Base-by-base conservation (phyloP, 2,329 filamentous ascomycete species). In the Colletotrichum godetiae region DNA sequence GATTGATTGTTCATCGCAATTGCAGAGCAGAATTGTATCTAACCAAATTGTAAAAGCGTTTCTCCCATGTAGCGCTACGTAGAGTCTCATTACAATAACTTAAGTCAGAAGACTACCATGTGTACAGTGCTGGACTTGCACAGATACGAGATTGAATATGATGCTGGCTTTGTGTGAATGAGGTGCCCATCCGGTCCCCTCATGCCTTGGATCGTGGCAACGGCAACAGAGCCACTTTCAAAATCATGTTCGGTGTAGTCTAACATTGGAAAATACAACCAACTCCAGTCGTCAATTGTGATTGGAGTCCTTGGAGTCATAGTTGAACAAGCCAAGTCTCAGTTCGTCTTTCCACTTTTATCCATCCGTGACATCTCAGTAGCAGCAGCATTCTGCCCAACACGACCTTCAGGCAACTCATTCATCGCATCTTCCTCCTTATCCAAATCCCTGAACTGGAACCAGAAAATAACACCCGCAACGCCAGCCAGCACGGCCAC, bases 391-490 rank as follows among this genome's bases (percentile, higher is more conserved):
- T 33, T 19, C 60, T 33, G 46, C 12, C 58, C 69, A 12, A 72
- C 22, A 29, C 73, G 77, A 27, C 82, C 82, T 71, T 83, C 82
- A 4, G 81, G 81, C 31, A 90, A 80, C 79, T 90, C 87, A 75
- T 95, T 95, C 67, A 94, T 82, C 49, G 86, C 84, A 80, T 95
- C 93, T 77, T 95, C 93, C 74, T 90, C 84, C 61, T 81, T 83
- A 78, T 95, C 93, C 1, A 92, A 82, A 5, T 85, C 81, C n/a
- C 86, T 82, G 82, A 92, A 93, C 75, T 86, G 88, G 74, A 90
- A 78, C 91, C 92, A 95, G 85, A 96, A 95, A n/a, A 88, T 83
- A 4, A 88, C 78, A 6, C 92, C 92, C 49, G 81, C 92, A 8
- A 92, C 66, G 58, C 89, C 88, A 0, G 93, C 89, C 29, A 95